Evolutionary conservation across 169 alveolate species (phyloP), one percentile per base, ranked within the genome.

Genomic region (Plasmodium malariae): DNA sequence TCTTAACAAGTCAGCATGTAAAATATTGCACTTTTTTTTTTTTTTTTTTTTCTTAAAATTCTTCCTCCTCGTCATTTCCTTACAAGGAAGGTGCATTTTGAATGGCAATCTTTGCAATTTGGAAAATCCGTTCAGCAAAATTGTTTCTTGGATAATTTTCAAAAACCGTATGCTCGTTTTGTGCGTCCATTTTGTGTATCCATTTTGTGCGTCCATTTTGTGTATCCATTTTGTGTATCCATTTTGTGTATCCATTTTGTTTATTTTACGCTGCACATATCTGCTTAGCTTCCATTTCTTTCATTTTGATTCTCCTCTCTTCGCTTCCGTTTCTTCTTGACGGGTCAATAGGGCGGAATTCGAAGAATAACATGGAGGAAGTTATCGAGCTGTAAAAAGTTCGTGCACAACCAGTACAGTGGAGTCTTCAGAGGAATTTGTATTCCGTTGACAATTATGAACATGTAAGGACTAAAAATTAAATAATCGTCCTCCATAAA

Each of bases 391-490:
- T 83, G 86, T 28, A 86, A 48, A 68, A 83, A 83, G 45, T 83
- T 83, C 9, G 68, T 19, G 7, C 28, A 30, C 26, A 83, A 73
- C 91, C 91, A 83, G 36, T 83, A 83, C 26, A 83, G 49, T 17
- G 91, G 91, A 2, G 91, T 67, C 7, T 55, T 83, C 49, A 83
- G 60, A 14, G 91, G 91, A 36, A 83, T 83, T 83, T 83, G 91
- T 51, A 83, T 83, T 6, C 91, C 91, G 63, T 83, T 83, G 17
- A 83, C 37, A 49, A 83, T 83, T 55, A 83, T 55, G 48, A 83
- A 68, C 85, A 83, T 83, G 30, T 83, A 83, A 32, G 57, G 74
- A 45, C 74, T 54, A 72, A 83, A 83, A 68, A 83, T 83, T 51
- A 83, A 32, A 49, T 68, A 83, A 11, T 83, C 73, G 43, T 83